A percentile compares a stretch with the other conserved stretches of the same genome.
Evolutionary conservation across 2,329 filamentous ascomycete species (phyloP).

Genomic region (Clonostachys rhizophaga): DNA sequence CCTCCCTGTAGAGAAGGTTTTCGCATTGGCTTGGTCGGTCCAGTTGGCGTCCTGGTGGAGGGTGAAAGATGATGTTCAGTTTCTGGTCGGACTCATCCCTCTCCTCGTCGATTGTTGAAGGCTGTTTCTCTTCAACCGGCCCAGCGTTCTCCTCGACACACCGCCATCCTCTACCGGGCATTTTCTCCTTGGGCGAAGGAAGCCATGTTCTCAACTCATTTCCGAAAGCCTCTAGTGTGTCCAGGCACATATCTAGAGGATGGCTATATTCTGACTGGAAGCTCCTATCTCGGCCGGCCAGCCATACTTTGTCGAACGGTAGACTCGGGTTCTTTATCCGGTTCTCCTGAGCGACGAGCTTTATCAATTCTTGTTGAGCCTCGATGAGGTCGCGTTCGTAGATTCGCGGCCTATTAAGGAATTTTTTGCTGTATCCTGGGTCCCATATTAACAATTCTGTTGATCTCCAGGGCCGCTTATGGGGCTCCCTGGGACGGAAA

Average conservation of each 20-base stretch:
- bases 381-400: conserved; percentile 29
- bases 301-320: conserved; percentile 36
- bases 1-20: conserved; percentile 38
- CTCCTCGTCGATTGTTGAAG: too few species aligned
- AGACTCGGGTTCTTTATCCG: conserved; percentile 19
- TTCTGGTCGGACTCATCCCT: too few species aligned
- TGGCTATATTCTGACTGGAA: conserved; percentile 16
- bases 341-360: conserved; percentile 22
- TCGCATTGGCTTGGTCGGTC: conserved; percentile 20
- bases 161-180: conserved; percentile 31
- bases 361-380: conserved; percentile 40
- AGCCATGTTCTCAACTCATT: conserved; percentile 23
- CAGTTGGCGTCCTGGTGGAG: conserved; percentile 22
- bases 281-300: conserved; percentile 21
- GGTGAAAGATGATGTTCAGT: conserved; percentile 32
- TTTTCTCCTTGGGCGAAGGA: conserved; percentile 18
- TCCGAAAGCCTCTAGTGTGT: conserved; percentile 25
- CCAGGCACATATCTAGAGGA: conserved; percentile 36
- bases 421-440: conserved; percentile 16
- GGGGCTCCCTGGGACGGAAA: conserved; percentile 35
- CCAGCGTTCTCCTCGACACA: conserved; percentile 12
- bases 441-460: conserved; percentile 55
- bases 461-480: conserved; percentile 17
- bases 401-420: conserved; percentile 7
- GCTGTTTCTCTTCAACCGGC: too few species aligned